Percentiles rank a stretch among this genome's conserved stretches.
Evolutionary conservation across 768 basidiomycete species (phyloP).

Genomic region (Leucocoprinus sp.): DNA sequence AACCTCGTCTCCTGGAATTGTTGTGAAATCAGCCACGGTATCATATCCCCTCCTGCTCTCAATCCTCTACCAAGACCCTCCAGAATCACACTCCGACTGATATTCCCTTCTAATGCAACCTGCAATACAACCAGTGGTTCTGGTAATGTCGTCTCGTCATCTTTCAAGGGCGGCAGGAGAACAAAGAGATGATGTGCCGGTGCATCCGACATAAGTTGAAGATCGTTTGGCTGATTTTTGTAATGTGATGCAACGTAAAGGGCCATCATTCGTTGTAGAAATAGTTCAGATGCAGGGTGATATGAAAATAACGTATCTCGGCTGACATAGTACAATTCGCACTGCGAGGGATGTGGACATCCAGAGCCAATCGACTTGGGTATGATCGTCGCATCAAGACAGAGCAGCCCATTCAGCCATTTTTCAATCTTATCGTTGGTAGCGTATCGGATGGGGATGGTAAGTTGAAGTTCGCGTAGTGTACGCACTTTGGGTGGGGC

Average conservation of each 20-base stretch:
- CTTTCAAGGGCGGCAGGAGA: constrained; percentile 83
- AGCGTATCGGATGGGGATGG: constrained; percentile 90
- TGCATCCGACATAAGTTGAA: constrained; percentile 95
- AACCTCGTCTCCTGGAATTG: constrained; percentile 96
- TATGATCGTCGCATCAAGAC: constrained; percentile 74
- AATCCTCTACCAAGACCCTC: constrained; percentile 79
- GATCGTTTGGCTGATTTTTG: constrained; percentile 98
- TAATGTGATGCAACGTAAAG: constrained; percentile 97
- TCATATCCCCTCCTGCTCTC: constrained; percentile 90
- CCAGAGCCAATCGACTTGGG: constrained; percentile 45
- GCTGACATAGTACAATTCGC: constrained; percentile 93
- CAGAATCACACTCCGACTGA: constrained; percentile 77
- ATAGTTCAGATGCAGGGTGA: constrained; percentile 95
- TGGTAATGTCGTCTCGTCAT: constrained; percentile 84
- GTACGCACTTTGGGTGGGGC: constrained; percentile 62
- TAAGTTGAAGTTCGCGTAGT: constrained; percentile 88
- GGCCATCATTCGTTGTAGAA: constrained; percentile 97
- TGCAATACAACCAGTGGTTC: constrained; percentile 95
- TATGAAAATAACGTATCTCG: constrained; percentile 95
- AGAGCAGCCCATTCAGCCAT: constrained; percentile 88
- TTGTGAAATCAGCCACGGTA: constrained; percentile 92
- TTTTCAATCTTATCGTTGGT: constrained; percentile 83
- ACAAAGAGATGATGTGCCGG: constrained; percentile 97
- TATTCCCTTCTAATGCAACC: constrained; percentile 91
- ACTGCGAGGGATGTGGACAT: constrained; percentile 90